Percentiles rank a stretch among this genome's conserved stretches.
phyloP scores from a whole-genome alignment of 1,284 basidiomycete genomes.

The Pseudozyma sp. region DNA sequence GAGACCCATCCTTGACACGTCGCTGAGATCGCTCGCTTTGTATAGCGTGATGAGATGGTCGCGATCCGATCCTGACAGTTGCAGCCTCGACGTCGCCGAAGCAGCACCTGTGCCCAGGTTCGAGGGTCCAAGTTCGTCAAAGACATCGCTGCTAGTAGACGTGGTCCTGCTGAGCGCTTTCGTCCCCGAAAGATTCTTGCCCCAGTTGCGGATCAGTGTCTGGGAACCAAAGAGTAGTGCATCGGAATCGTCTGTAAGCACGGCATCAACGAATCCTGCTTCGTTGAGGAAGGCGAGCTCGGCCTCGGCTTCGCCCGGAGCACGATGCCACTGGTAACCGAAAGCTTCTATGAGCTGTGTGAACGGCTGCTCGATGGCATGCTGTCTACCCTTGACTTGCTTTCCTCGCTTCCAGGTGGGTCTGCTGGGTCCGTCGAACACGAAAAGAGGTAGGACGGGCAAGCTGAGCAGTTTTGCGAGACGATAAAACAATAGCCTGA shows the following conservation, averaged over 20 bases:
- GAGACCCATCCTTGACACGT: constrained; percentile 68
- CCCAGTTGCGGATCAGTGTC: constrained; percentile 79
- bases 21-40: constrained; percentile 8
- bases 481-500: constrained; percentile 72
- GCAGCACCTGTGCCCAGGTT: background rate
- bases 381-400: constrained; percentile 72
- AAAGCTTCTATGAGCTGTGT: constrained; percentile 82
- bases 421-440: constrained; percentile 90
- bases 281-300: constrained; percentile 88
- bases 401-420: constrained; percentile 86
- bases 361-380: constrained; percentile 54
- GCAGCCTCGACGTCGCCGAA: background rate
- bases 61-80: constrained; percentile 26
- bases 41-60: constrained; percentile 29
- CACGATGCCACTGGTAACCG: constrained; percentile 78
- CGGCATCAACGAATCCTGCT: constrained; percentile 84
- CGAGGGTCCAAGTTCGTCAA: constrained; percentile 8
- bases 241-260: constrained; percentile 93
- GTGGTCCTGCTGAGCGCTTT: constrained; percentile 26
- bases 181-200: constrained; percentile 39
- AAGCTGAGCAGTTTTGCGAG: constrained; percentile 78
- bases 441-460: constrained; percentile 87
- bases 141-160: constrained; percentile 20
- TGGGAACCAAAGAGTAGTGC: constrained; percentile 88
- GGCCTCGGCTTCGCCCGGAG: constrained; percentile 95